Evolutionary conservation across 2,329 filamentous ascomycete genomes (phyloP).

Genomic region (Xylaria sp.): DNA sequence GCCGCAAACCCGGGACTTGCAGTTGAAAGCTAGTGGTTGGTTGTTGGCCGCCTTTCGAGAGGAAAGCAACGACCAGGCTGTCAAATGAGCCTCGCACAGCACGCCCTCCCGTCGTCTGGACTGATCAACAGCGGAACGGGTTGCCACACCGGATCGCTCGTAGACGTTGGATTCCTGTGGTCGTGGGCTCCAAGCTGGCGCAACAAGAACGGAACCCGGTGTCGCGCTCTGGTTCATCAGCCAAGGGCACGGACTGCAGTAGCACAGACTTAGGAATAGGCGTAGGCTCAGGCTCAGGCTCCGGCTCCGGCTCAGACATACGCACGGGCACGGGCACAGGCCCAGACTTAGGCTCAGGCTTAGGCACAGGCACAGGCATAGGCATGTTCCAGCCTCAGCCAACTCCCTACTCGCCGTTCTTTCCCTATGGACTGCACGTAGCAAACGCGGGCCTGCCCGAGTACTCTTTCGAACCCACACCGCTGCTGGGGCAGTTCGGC

Average conservation of each 20-base stretch:
- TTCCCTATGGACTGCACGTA: slow-evolving; percentile 55
- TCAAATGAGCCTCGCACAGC: slow-evolving; percentile 37
- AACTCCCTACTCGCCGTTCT: slow-evolving; percentile 60
- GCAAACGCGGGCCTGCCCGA: slow-evolving; percentile 45
- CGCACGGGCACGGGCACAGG: slow-evolving; percentile 3
- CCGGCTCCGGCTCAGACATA: slow-evolving; percentile 48
- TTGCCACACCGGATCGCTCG: slow-evolving; percentile 24
- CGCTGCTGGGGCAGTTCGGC: slow-evolving; percentile 45
- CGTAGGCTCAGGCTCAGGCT: slow-evolving; percentile 10
- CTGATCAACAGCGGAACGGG: slow-evolving; percentile 26
- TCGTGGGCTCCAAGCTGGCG: slow-evolving; percentile 38
- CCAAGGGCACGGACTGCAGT: slow-evolving; percentile 23
- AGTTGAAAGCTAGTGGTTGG: slow-evolving; percentile 19
- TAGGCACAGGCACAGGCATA: slow-evolving; percentile 25
- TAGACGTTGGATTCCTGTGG: slow-evolving; percentile 22
- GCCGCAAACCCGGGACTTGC: slow-evolving; percentile 38
- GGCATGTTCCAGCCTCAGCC: slow-evolving; percentile 67
- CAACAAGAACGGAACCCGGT: slow-evolving; percentile 31
- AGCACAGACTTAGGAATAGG: slow-evolving; percentile 16
- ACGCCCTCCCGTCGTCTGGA: slow-evolving; percentile 23
- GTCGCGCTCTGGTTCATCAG: slow-evolving; percentile 32
- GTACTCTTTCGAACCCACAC: slow-evolving; percentile 47
- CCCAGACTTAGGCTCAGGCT: slow-evolving; percentile 1
- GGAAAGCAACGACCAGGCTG: slow-evolving; percentile 16
- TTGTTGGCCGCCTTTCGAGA: slow-evolving; percentile 24